Base-by-base conservation (phyloP, 1,284 basidiomycete species). In the Ceratobasidium sp. region DNA sequence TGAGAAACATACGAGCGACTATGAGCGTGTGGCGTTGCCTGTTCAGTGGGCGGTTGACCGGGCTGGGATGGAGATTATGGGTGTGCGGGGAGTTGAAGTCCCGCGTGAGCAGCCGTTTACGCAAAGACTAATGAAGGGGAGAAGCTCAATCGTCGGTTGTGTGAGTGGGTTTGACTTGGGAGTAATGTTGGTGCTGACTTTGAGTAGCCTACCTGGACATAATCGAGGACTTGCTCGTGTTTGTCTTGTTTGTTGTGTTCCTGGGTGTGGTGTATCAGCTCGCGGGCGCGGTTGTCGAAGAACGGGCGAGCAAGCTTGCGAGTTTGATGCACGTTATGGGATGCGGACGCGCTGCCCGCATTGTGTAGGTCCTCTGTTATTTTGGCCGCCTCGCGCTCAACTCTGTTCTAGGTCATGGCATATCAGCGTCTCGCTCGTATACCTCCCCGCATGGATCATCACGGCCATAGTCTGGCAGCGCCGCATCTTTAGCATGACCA, bases 41-140 rank as follows among this genome's bases (percentile, higher is more conserved):
- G 75, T 93, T 15, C 91, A 93, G 73, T 89, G 90, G 83, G 89
- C 90, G 3, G 80, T 93, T 35, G 91, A 93, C 34, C 57, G 89
- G 87, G 86, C 88, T 6, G 85, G 90, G 72, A 88, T 92, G 34
- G 83, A 87, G 71, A 78, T 90, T 8, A 83, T 83, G 72, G 86
- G 89, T 0, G 87, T 86, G 0, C 76, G 80, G 5, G n/a, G 56
- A 22, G 74, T 75, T 6, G 81, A 82, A 6, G 83, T 83, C 0
- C 89, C 90, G 0, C 75, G 85, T 38, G 85, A 90, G 75, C 90
- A 89, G 87, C 88, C 89, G 0, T 93, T 86, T 76, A 86, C 88
- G 0, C 82, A 84, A 71, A 86, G 72, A 88, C 88, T 0, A 89
- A 91, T 70, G 79, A 84, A 29, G 82, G 90, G 69, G 85, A 89